Percentiles rank a stretch among this genome's conserved stretches.
phyloP scores from a whole-genome alignment of 176 grass and related monocot species.

The Zoysia japonica region DNA sequence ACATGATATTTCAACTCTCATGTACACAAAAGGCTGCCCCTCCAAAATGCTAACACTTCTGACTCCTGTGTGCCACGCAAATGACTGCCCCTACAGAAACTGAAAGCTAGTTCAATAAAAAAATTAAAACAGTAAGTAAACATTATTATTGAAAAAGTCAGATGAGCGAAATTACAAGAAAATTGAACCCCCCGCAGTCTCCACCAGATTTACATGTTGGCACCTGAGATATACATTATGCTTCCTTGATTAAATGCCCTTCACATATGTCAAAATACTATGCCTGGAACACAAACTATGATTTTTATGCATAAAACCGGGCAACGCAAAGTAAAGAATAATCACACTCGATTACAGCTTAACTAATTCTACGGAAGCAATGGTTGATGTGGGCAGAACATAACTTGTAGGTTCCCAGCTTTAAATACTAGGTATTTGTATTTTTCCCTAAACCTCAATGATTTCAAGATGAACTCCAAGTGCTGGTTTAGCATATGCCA shows the following conservation, averaged over 20 bases:
- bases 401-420: not conserved
- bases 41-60: no score
- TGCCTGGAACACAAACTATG: not conserved
- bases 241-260: not conserved
- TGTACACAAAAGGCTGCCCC: no score
- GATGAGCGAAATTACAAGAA: not conserved
- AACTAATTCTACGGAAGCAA: not conserved
- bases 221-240: not conserved
- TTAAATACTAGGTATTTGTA: not conserved
- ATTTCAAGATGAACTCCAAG: conserved; percentile 8
- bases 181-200: not conserved
- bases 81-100: not conserved
- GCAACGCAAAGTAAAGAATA: not conserved
- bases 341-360: not conserved
- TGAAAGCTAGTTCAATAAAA: not conserved
- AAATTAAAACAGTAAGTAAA: not conserved
- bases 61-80: no score
- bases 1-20: no score
- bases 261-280: not conserved
- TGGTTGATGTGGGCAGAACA: not conserved
- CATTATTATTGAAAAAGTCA: not conserved
- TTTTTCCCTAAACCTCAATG: conserved; percentile 21
- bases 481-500: not conserved
- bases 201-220: not conserved
- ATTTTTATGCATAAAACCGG: not conserved